Base-by-base conservation (phyloP, 208 protist genomes). In the Perkinsela sp. region DNA sequence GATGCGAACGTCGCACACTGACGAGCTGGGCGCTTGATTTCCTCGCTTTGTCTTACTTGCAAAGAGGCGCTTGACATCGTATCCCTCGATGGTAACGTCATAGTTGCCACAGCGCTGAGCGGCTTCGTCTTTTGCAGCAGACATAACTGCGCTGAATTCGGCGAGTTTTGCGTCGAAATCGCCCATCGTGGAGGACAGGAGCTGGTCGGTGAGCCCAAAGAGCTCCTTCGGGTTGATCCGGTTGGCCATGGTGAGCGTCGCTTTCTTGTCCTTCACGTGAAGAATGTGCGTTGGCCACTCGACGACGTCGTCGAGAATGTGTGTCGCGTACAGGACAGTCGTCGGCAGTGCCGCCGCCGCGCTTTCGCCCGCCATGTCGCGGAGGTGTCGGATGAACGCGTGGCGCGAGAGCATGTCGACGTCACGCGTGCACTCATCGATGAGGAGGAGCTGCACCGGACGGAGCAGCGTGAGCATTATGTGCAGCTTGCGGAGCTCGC, bases 361-460 rank as follows among this genome's bases (percentile, higher is more conserved):
- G 68, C 87, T 81, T n/a, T 31, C 29, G 31, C 72, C 68, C 29
- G 85, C 74, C 22, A 83, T 69, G 67, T 6, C 30, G 16, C 28
- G 67, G 15, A 68, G 28, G 15, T 6, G 15, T 29, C 82, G 76
- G 32, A 90, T 74, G 31, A 90, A 75, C 0, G 81, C 78, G 32
- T 67, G 70, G 31, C 85, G 75, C 74, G 83, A 81, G 31, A 78
- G 80, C 1, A 87, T 77, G 68, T 90, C 85, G 67, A 90, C 75
- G 75, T 90, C 83, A 22, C 80, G 83, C 75, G 79, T 85, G 74
- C 81, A 90, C 76, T 90, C 85, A 70, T 90, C 85, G n/a, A 90
- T 73, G 30, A 88, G 71, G 69, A 81, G 80, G 30, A 90, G 40
- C 1, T 69, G 72, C 31, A 73, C 71, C 32, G 76, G 68, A 68